A percentile compares a stretch with the other conserved stretches of the same genome.
phyloP scores from a whole-genome alignment of 306 rosid genomes.

The Citrullus mucosospermus region DNA sequence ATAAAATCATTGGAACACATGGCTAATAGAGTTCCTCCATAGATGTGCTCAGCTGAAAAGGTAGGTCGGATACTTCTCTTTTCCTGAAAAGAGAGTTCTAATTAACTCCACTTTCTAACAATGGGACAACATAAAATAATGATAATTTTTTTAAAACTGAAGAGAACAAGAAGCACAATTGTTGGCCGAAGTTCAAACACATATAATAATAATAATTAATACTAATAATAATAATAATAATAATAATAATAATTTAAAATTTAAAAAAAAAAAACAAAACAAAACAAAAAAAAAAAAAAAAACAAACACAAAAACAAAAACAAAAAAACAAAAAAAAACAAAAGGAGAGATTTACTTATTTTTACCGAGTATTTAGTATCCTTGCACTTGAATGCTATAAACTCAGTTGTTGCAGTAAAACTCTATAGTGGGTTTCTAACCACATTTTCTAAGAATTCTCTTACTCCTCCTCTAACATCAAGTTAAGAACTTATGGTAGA shows the following conservation, averaged over 20 bases:
- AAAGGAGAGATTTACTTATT: background rate
- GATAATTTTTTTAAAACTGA: background rate
- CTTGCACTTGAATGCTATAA: background rate
- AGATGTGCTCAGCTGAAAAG: slow-evolving; percentile 80
- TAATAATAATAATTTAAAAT: background rate
- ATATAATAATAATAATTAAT: background rate
- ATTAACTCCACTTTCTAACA: background rate
- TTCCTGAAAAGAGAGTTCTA: slow-evolving; percentile 43
- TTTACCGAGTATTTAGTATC: background rate
- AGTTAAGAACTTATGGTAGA: background rate
- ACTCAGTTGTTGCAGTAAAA: background rate
- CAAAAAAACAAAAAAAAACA: too few relatives aligned
- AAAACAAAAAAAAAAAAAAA: too few relatives aligned
- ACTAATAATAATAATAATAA: background rate
- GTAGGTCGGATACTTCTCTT: slow-evolving; percentile 89
- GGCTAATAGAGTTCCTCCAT: slow-evolving; percentile 84
- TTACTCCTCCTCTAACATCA: background rate
- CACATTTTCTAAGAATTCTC: background rate
- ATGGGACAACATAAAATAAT: background rate
- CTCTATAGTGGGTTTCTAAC: background rate
- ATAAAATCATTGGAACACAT: slow-evolving; percentile 99
- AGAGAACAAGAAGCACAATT: background rate
- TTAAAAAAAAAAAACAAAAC: too few relatives aligned
- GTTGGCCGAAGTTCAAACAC: background rate
- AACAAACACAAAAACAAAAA: too few relatives aligned